Evolutionary conservation across 2,329 filamentous ascomycete genomes (phyloP), one percentile per base, ranked within the genome.

Genomic region (Coniochaeta sp.): DNA sequence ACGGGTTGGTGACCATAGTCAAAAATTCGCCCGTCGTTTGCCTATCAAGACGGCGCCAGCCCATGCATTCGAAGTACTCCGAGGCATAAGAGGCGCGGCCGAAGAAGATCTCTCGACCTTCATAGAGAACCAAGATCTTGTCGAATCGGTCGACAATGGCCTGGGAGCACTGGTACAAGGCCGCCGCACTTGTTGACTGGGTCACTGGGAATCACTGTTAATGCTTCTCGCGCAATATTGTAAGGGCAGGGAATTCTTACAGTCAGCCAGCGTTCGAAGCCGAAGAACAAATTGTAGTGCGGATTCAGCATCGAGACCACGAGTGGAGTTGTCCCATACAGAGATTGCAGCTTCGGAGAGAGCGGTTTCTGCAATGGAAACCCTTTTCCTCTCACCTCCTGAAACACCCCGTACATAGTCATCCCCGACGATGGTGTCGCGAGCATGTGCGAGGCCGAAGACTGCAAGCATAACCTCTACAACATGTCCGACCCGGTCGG

Each of bases 51-150:
- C 85, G 89, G 28, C 77, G 64, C 75, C 81, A 91, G 38, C 87
- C 87, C 66, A 86, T 80, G 10, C 76, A 69, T 58, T 83, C 79
- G 54, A 91, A 90, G 65, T 82, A 91, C 0, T 63, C 63, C 59
- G 77, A 83, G 0, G 87, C 87, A 2, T 71, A 64, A 5, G 60
- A 63, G 0, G 82, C 78, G 0, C 79, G 78, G 0, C 88, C 89
- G 56, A 85, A 91, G 69, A 82, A 92, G 55, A 91, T 91, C 61
- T 91, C 80, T 0, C 84, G 77, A 1, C 88, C 89, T 61, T 91
- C 85, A 60, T 91, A 90, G 0, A 91, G 71, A 0, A 92, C 84
- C 0, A 83, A 75, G 0, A 79, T 81, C 63, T 90, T 91, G 67
- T 92, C 86, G 58, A 92, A 91, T 12, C 82, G 48, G 13, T 88